Evolutionary conservation across 164 flowering plant genomes (phyloP), one percentile per base, ranked within the genome.

Genomic region (Pachysandra terminalis): DNA sequence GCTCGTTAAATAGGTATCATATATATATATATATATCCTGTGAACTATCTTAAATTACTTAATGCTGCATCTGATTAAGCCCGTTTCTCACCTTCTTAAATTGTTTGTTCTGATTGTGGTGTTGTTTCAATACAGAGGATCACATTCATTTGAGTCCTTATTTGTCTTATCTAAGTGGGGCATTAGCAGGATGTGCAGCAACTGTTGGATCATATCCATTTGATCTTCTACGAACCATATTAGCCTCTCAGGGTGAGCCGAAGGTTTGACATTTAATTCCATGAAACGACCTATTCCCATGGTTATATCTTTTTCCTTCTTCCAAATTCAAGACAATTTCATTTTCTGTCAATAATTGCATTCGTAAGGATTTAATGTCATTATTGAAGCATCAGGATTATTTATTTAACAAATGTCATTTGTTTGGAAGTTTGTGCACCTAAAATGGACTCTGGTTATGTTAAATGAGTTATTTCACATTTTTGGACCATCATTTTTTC

Each of bases 191-290:
- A 19, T 92, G 96, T 83, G 99, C 96, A 41, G 99, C 99, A 65
- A 92, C 97, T 14, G 73, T 95, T 71, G 99, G 97, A 67, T 86
- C 99, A 60, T 95, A 92, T 81, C 99, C 97, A 63, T 95, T 95
- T 84, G 99, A 95, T 84, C 96, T 92, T 67, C 26, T 92, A 56
- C 81, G 99, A 59, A 95, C 97, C 67, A 82, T 95, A 73, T 80
- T 95, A 73, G 99, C 99, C 27, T 95, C 99, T 56, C 99, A 95
- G 70, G 99, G 98, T 26, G 99, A 95, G 78, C 99, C 99, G 19
- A 95, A 89, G 98, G 99, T 93, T 79, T 66, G 51, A 23, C 49
- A 45, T 35, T 26, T 10, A 37, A 28, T 17, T 58, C 19, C 3
- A 19, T 55, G n/a, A 35, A 54, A 19, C 32, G 51, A 15, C 23